These are phyloP conservation scores for Inga leiocalycina DNA, from an alignment of 306 rosid species.

Conservation along the genomic window DNA sequence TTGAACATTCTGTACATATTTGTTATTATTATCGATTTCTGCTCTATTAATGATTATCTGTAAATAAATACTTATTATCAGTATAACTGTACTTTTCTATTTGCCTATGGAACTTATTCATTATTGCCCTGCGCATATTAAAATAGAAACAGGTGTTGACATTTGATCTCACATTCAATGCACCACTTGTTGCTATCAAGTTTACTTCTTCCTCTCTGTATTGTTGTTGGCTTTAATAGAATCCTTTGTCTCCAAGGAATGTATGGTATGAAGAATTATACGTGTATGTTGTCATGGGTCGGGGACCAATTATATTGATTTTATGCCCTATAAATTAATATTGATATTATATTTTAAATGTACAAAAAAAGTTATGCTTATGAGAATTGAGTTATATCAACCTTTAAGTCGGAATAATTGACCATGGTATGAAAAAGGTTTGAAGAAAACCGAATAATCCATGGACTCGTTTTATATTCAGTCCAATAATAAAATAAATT, in stretches of 20 bases:
- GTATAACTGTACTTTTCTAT: too few species aligned
- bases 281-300: constrained; percentile 42
- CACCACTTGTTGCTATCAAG: constrained; percentile 16
- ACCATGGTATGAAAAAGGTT: background rate
- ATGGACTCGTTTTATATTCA: background rate
- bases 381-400: background rate
- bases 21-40: too few species aligned
- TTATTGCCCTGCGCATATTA: too few species aligned
- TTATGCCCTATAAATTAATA: background rate
- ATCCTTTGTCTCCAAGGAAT: constrained; percentile 36
- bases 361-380: too few species aligned
- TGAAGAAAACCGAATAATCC: background rate
- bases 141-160: too few species aligned
- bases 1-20: too few species aligned
- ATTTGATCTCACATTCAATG: constrained; percentile 1
- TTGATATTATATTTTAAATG: background rate
- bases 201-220: background rate
- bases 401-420: background rate
- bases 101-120: too few species aligned
- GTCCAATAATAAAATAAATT: too few species aligned
- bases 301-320: constrained; percentile 26
- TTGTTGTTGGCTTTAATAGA: constrained; percentile 24
- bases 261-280: constrained; percentile 20
- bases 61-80: too few species aligned
- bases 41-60: too few species aligned